These are phyloP conservation scores for Termitomyces heimii DNA, from an alignment of 768 basidiomycete species.

Conservation along the genomic window DNA sequence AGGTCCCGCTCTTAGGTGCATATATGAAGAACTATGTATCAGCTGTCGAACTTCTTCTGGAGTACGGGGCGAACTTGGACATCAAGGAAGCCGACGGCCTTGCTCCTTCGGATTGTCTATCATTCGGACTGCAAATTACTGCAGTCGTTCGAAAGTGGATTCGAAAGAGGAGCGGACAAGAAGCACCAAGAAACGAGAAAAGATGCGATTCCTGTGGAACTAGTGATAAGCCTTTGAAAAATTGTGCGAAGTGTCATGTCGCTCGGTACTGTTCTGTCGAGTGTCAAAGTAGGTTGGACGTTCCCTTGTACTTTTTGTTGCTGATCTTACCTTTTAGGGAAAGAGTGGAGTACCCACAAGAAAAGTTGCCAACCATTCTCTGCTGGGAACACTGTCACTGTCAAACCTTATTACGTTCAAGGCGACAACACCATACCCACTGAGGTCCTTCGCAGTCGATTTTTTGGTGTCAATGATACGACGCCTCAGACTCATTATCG, in stretches of 20 bases:
- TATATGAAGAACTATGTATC: slow-evolving; percentile 23
- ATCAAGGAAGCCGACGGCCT: slow-evolving; percentile 32
- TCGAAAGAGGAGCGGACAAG: slow-evolving; percentile 36
- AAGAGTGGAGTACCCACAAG: slow-evolving; percentile 46
- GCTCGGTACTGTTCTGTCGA: slow-evolving; percentile 47
- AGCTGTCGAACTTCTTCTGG: slow-evolving; percentile 41
- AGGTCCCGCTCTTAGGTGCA: slow-evolving; percentile 31
- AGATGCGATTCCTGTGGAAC: slow-evolving; percentile 34
- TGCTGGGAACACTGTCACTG: slow-evolving; percentile 33
- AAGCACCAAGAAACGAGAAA: slow-evolving; percentile 36
- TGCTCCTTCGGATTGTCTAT: slow-evolving; percentile 24
- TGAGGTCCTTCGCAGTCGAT: slow-evolving; percentile 23
- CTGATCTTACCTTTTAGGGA: slow-evolving; percentile 22
- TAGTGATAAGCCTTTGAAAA: slow-evolving; percentile 25
- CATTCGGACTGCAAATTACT: slow-evolving; percentile 36
- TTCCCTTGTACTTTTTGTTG: neutral
- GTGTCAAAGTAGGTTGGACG: slow-evolving; percentile 44
- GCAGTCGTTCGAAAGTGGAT: slow-evolving; percentile 42
- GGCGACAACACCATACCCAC: slow-evolving; percentile 13
- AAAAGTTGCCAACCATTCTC: slow-evolving; percentile 38
- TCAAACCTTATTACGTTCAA: slow-evolving; percentile 36
- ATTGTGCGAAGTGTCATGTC: slow-evolving; percentile 38
- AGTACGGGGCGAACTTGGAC: slow-evolving; percentile 40
- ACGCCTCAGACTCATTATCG: slow-evolving; percentile 16
- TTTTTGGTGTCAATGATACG: slow-evolving; percentile 21